A percentile compares a stretch with the other conserved stretches of the same genome.
Conservation (phyloP, 257 asterid species). For the Echites panduratus region DNA sequence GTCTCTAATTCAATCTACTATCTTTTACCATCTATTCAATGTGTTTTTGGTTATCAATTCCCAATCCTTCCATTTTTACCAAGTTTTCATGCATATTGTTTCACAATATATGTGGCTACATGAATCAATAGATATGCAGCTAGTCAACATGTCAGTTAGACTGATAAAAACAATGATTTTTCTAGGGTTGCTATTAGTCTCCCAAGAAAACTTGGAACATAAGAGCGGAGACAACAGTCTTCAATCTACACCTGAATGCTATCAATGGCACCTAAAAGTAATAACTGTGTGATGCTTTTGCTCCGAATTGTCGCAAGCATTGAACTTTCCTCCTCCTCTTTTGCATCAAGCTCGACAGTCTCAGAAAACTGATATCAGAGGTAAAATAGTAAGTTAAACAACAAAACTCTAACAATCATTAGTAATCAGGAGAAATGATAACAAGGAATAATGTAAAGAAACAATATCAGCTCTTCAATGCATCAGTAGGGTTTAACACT, state of each 20-base stretch:
- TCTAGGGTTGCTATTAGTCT: not conserved
- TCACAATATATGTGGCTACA: not conserved
- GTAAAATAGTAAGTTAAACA: constrained; percentile 13
- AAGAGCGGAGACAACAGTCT: not conserved
- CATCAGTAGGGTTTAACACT: not conserved
- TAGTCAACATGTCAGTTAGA: not conserved
- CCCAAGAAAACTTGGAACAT: not conserved
- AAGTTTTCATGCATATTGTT: not conserved
- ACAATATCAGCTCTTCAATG: not conserved
- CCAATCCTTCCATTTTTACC: not conserved
- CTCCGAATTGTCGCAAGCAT: constrained; percentile 70
- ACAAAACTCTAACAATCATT: not conserved
- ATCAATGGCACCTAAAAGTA: constrained; percentile 87
- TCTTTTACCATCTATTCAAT: not conserved
- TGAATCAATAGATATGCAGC: not conserved
- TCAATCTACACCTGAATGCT: constrained; percentile 71
- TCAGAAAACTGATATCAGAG: constrained; percentile 47
- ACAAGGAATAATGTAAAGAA: not conserved
- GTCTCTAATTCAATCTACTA: not conserved
- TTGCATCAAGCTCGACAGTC: constrained; percentile 45
- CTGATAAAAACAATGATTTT: not conserved
- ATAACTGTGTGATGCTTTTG: constrained; percentile 91
- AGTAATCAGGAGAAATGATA: not conserved
- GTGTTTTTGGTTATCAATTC: not conserved
- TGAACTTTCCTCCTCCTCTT: constrained; percentile 78